Evolutionary conservation across 208 protist species (phyloP).

Genomic region (Leishmania lainsoni): DNA sequence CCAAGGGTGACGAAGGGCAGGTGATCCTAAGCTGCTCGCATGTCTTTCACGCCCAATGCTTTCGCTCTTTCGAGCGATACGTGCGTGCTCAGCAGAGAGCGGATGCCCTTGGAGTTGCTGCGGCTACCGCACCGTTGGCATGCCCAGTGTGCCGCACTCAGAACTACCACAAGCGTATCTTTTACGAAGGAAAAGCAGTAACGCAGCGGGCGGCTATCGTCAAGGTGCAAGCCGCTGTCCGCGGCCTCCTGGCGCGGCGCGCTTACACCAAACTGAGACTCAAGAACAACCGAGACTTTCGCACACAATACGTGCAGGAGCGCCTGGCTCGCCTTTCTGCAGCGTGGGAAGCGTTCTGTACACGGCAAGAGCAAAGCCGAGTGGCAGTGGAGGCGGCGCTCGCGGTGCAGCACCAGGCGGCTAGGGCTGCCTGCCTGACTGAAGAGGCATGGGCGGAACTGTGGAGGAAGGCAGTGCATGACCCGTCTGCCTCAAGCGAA

Average conservation of each 20-base stretch:
- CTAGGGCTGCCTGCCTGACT: conserved; percentile 51
- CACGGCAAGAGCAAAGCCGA: conserved; percentile 38
- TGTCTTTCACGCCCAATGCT: conserved; percentile 87
- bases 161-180: conserved; percentile 85
- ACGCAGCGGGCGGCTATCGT: conserved; percentile 80
- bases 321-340: conserved; percentile 64
- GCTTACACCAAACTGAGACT: conserved; percentile 60
- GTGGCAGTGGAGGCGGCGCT: conserved; percentile 41
- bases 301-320: conserved; percentile 57
- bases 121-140: conserved; percentile 39
- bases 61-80: conserved; percentile 83
- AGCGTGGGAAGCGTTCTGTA: conserved; percentile 57
- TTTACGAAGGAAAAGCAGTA: conserved; percentile 79
- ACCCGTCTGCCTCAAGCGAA: neutral
- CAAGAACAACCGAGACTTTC: conserved; percentile 52
- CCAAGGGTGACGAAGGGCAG: conserved; percentile 61
- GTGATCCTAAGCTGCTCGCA: conserved; percentile 88
- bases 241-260: conserved; percentile 64
- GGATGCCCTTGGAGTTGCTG: conserved; percentile 29
- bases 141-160: conserved; percentile 83
- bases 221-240: conserved; percentile 69
- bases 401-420: conserved; percentile 53
- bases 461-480: conserved; percentile 14
- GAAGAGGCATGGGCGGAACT: conserved; percentile 56
- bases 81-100: conserved; percentile 50